Evolutionary conservation across 306 rosid genomes (phyloP).

Genomic region (Adenanthera pavonina): DNA sequence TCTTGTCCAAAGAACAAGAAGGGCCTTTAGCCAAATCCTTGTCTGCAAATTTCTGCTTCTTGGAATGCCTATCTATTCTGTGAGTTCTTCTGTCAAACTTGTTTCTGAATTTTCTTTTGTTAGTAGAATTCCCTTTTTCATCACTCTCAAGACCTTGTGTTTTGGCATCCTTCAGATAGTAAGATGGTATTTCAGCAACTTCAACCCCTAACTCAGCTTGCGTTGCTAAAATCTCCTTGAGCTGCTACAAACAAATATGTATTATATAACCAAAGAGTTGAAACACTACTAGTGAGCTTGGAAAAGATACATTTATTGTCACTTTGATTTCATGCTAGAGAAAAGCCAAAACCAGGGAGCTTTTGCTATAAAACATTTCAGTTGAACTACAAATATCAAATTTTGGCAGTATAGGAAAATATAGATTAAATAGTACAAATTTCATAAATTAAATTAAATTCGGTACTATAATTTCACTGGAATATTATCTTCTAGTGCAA

Average conservation of each 20-base stretch:
- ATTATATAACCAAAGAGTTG: neutral
- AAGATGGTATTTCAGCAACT: constrained; percentile 90
- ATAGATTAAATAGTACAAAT: neutral
- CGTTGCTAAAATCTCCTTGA: constrained; percentile 82
- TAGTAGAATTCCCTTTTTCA: constrained; percentile 40
- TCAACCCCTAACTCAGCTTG: constrained; percentile 93
- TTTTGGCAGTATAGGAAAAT: neutral
- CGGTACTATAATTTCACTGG: neutral
- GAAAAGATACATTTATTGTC: neutral
- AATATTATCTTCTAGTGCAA: neutral
- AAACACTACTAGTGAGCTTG: neutral
- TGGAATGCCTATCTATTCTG: constrained; percentile 47
- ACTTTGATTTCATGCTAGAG: constrained; percentile 4
- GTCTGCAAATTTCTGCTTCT: constrained; percentile 60
- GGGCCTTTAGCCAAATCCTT: constrained; percentile 31
- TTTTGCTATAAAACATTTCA: neutral
- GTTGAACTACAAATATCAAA: constrained; percentile 21
- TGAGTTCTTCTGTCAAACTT: constrained; percentile 51
- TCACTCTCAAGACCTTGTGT: constrained; percentile 45
- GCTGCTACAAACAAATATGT: constrained; percentile 59
- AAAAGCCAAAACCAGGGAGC: neutral
- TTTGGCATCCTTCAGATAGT: constrained; percentile 61
- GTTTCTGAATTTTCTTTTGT: constrained; percentile 55
- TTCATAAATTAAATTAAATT: neutral
- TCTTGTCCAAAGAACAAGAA: constrained; percentile 38